These are phyloP conservation scores for Phlebiopsis flavidoalba DNA, from an alignment of 768 basidiomycete genomes.

Conservation along the genomic window DNA sequence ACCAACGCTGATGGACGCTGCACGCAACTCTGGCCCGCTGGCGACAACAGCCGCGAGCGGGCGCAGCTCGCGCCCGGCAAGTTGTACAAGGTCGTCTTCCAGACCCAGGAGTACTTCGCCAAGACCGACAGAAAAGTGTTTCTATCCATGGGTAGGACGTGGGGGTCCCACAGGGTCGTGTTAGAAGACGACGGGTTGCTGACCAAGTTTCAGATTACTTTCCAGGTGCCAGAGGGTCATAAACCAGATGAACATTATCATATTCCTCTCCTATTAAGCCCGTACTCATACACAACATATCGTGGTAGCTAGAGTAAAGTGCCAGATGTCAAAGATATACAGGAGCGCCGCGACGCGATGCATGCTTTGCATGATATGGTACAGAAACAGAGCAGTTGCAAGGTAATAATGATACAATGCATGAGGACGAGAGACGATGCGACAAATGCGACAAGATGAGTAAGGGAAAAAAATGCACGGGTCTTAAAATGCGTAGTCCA, in stretches of 20 bases:
- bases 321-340: not conserved
- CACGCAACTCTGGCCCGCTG: constrained; percentile 61
- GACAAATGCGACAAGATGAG: not conserved
- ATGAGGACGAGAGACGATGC: not conserved
- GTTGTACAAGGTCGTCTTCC: constrained; percentile 82
- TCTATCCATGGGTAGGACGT: constrained; percentile 92
- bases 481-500: not conserved
- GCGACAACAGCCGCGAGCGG: constrained; percentile 40
- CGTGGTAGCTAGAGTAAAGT: constrained; percentile 63
- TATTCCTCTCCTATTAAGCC: constrained; percentile 87
- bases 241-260: constrained; percentile 83
- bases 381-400: not conserved
- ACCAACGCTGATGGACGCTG: constrained; percentile 87
- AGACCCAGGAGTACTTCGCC: constrained; percentile 79
- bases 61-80: constrained; percentile 47
- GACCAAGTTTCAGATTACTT: constrained; percentile 50
- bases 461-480: not conserved
- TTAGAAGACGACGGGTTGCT: too few relatives aligned
- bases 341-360: not conserved
- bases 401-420: not conserved
- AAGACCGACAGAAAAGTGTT: constrained; percentile 53
- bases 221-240: constrained; percentile 42
- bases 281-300: constrained; percentile 89
- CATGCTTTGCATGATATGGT: not conserved
- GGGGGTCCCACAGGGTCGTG: not conserved